Evolutionary conservation across 192 early-diverging fungal species (phyloP).

Genomic region (Entomortierella lignicola): DNA sequence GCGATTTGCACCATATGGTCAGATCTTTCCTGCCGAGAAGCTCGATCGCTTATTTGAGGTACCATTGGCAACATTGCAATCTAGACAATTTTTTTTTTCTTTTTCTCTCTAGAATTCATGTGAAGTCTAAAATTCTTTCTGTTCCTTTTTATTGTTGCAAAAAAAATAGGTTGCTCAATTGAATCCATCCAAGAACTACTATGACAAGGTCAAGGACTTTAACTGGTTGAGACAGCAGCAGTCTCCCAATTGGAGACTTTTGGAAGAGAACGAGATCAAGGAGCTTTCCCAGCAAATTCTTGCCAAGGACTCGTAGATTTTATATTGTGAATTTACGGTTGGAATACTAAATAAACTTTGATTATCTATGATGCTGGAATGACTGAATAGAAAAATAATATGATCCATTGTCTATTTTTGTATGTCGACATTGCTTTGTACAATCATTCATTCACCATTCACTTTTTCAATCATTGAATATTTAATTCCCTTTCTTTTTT

Average conservation of each 20-base stretch:
- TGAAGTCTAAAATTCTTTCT: neutral
- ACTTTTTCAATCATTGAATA: no score
- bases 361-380: no score
- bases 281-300: conserved; percentile 4
- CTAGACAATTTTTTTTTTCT: no score
- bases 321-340: no score
- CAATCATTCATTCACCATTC: no score
- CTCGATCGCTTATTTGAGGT: conserved; percentile 51
- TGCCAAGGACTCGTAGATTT: conserved; percentile 13
- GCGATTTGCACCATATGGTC: conserved; percentile 74
- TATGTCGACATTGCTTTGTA: no score
- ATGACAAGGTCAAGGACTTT: conserved; percentile 85
- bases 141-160: neutral
- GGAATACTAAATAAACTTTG: no score
- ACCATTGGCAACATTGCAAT: no score
- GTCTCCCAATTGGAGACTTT: conserved; percentile 81
- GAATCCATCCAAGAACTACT: conserved; percentile 58
- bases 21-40: conserved; percentile 28
- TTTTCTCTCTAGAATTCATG: no score
- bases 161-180: conserved; percentile 47
- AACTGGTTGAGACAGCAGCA: conserved; percentile 87
- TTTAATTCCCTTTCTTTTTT: no score
- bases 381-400: no score
- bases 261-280: conserved; percentile 40
- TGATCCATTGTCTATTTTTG: no score